Evolutionary conservation across 2,329 filamentous ascomycete genomes (phyloP), one percentile per base, ranked within the genome.

Genomic region (Botrytis porri): DNA sequence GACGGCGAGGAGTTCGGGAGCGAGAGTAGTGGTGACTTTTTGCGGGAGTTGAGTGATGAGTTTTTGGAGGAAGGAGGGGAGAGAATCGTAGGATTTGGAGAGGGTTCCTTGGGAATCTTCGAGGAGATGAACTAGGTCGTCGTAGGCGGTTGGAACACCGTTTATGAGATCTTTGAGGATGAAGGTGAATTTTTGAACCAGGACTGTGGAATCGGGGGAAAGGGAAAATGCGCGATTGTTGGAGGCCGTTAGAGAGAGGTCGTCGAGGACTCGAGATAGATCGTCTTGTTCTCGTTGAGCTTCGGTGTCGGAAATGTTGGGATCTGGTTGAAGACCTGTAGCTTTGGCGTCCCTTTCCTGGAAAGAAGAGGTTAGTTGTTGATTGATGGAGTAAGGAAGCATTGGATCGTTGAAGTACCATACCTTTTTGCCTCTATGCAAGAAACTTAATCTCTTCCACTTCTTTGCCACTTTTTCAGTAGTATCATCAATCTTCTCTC

Each of bases 101-200:
- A 91, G 84, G n/a, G 86, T 83, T 73, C 87, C 86, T 79, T 91
- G 88, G 74, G 86, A 86, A 79, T 90, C 88, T 74, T 90, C 87
- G 61, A 91, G 82, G 35, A 92, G 85, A 22, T 80, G 79, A 4
- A 85, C 89, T n/a, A 99, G 90, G 81, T 99, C 96, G 80, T 92
- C 88, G 82, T 97, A 97, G 4, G 96, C 96, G 0, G 95, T 98
- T 4, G 96, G 96, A 2, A 94, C 96, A 75, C 96, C 96, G 80
- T 94, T 95, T 79, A 96, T 89, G 25, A 98, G 88, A 81, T 99
- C 96, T 81, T 95, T 96, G 80, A 99, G 92, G 48, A 98, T 91
- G 72, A 94, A 86, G 1, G 94, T 97, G 86, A 99, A 99, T 75
- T 91, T 89, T 71, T 90, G 88, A 69, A 97, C 88, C 43, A 97